These are phyloP conservation scores for Anethum foeniculum DNA, from an alignment of 140 eudicot genomes.

Conservation along the genomic window DNA sequence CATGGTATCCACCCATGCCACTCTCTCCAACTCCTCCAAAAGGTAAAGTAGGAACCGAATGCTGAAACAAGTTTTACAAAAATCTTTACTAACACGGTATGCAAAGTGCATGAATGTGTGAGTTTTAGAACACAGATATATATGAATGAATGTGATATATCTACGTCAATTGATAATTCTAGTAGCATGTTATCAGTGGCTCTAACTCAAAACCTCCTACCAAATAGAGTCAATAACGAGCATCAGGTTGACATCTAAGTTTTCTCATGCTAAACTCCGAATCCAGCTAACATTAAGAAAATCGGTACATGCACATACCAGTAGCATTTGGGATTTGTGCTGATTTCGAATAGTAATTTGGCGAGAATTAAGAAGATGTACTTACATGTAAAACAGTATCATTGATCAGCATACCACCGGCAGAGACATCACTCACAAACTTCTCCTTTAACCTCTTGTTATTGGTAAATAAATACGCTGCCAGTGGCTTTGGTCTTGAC, in stretches of 20 bases:
- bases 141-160: not conserved
- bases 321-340: not conserved
- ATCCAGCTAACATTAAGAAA: not conserved
- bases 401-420: conserved; percentile 66
- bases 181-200: not conserved
- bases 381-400: conserved; percentile 64
- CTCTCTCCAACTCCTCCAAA: conserved; percentile 99
- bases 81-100: not conserved
- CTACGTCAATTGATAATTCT: not conserved
- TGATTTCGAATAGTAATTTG: not conserved
- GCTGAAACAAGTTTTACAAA: conserved; percentile 32
- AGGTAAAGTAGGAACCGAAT: conserved; percentile 54
- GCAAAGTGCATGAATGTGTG: not conserved
- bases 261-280: not conserved
- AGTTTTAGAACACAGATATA: not conserved
- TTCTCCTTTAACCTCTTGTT: conserved; percentile 53
- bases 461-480: conserved; percentile 84
- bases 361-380: conserved; percentile 15
- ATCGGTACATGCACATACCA: not conserved
- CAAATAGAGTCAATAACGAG: not conserved
- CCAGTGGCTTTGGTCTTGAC: conserved; percentile 71
- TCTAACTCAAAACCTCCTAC: not conserved
- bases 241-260: not conserved
- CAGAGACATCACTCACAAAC: conserved; percentile 52
- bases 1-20: conserved; percentile 83